Percentiles rank a stretch among this genome's conserved stretches.
These are phyloP conservation scores for Oemleria cerasiformis DNA, from an alignment of 306 rosid genomes.

Conservation along the genomic window DNA sequence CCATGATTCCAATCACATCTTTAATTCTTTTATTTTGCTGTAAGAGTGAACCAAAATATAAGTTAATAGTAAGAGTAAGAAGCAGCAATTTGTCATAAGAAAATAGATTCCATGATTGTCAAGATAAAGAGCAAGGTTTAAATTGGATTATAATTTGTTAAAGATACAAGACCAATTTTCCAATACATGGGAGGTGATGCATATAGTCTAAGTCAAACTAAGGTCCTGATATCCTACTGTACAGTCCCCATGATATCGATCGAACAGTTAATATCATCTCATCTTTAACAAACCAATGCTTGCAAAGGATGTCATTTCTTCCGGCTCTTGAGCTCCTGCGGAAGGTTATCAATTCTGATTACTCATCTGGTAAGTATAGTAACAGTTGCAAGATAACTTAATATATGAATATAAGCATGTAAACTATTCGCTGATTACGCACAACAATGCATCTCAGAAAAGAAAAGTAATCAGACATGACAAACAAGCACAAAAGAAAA, in stretches of 20 bases:
- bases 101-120: neutral
- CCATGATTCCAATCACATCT: neutral
- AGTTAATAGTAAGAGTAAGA: neutral
- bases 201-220: slow-evolving; percentile 41
- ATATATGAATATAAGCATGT: neutral
- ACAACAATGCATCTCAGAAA: neutral
- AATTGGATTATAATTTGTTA: slow-evolving; percentile 16
- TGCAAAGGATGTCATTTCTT: slow-evolving; percentile 42
- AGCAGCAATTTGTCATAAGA: neutral
- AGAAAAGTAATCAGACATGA: neutral
- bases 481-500: neutral
- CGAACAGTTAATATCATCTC: slow-evolving; percentile 21
- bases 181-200: slow-evolving; percentile 28
- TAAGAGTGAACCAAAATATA: neutral
- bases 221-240: slow-evolving; percentile 39
- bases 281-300: slow-evolving; percentile 13
- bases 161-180: slow-evolving; percentile 17
- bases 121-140: slow-evolving; percentile 25
- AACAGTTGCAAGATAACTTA: neutral
- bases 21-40: too few species aligned
- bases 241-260: slow-evolving; percentile 35
- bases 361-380: neutral
- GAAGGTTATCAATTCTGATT: slow-evolving; percentile 12
- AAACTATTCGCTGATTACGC: neutral
- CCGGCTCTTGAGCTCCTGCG: slow-evolving; percentile 72